Conservation (phyloP, 352 stramenopile genomes). For the Peronospora belbahrii region DNA sequence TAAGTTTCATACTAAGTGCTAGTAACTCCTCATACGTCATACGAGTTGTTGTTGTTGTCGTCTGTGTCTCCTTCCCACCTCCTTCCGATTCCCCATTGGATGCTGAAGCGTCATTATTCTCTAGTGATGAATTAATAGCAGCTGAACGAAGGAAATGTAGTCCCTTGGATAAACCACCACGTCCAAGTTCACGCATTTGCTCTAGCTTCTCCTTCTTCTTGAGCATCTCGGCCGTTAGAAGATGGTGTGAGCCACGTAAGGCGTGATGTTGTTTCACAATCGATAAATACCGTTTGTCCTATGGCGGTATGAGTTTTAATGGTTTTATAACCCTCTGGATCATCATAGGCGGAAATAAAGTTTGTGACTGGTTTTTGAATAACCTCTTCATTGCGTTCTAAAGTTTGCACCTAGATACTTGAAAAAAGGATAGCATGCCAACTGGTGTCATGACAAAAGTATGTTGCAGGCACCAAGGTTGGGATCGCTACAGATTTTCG, state of each 20-base stretch:
- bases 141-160: constrained; percentile 68
- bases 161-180: constrained; percentile 62
- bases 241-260: neutral
- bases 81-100: neutral
- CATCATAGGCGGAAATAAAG: no score
- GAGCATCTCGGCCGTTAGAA: constrained; percentile 29
- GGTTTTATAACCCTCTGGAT: no score
- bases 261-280: no score
- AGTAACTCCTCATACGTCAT: constrained; percentile 80
- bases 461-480: no score
- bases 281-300: no score
- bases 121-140: constrained; percentile 8
- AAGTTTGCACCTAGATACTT: no score
- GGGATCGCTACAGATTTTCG: no score
- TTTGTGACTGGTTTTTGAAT: no score
- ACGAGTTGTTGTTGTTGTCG: constrained; percentile 8
- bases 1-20: constrained; percentile 83
- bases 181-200: constrained; percentile 82
- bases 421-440: no score
- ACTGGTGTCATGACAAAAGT: no score
- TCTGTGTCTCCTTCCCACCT: neutral
- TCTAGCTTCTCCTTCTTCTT: constrained; percentile 86
- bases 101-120: constrained; percentile 8
- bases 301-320: no score
- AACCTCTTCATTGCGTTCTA: no score